phyloP scores from a whole-genome alignment of 352 stramenopile genomes.

The Phytophthora pinifolia region DNA sequence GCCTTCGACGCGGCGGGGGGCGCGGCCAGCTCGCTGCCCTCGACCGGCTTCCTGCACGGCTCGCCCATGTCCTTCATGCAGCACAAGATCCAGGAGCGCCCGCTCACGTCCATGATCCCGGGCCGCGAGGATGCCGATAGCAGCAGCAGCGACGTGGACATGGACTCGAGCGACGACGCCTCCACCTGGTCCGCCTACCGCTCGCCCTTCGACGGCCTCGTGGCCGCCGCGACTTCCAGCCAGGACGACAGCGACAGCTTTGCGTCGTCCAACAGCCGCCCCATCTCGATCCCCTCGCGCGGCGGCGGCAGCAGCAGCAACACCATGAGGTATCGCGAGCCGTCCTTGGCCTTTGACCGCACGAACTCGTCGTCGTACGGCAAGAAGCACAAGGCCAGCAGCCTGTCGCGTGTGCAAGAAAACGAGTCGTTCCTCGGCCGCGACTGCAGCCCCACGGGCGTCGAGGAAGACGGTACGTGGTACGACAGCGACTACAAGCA shows the following conservation, averaged over 20 bases:
- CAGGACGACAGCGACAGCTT: slow-evolving; percentile 47
- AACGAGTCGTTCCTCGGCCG: slow-evolving; percentile 51
- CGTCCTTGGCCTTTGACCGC: slow-evolving; percentile 28
- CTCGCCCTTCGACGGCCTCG: slow-evolving; percentile 69
- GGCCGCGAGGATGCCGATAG: slow-evolving; percentile 33
- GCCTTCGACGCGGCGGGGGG: slow-evolving; percentile 26
- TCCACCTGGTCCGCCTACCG: slow-evolving; percentile 44
- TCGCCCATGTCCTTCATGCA: slow-evolving; percentile 44
- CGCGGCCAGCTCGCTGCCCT: slow-evolving; percentile 55
- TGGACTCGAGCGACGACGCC: slow-evolving; percentile 47
- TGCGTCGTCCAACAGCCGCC: slow-evolving; percentile 44
- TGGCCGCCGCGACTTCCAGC: slow-evolving; percentile 55
- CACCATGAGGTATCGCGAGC: slow-evolving; percentile 28
- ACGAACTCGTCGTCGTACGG: slow-evolving; percentile 34
- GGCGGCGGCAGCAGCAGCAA: slow-evolving; percentile 31
- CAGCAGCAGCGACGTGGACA: slow-evolving; percentile 58
- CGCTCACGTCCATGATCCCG: slow-evolving; percentile 77
- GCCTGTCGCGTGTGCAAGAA: slow-evolving; percentile 63
- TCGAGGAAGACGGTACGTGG: slow-evolving; percentile 61
- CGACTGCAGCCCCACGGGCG: slow-evolving; percentile 68
- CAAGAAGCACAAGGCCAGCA: slow-evolving; percentile 49
- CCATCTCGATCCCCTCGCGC: slow-evolving; percentile 65
- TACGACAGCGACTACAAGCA: slow-evolving; percentile 77
- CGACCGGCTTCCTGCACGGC: slow-evolving; percentile 46
- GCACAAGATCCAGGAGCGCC: slow-evolving; percentile 59